Evolutionary conservation across 2,329 filamentous ascomycete species (phyloP).

Genomic region (Aspergillus vadensis): DNA sequence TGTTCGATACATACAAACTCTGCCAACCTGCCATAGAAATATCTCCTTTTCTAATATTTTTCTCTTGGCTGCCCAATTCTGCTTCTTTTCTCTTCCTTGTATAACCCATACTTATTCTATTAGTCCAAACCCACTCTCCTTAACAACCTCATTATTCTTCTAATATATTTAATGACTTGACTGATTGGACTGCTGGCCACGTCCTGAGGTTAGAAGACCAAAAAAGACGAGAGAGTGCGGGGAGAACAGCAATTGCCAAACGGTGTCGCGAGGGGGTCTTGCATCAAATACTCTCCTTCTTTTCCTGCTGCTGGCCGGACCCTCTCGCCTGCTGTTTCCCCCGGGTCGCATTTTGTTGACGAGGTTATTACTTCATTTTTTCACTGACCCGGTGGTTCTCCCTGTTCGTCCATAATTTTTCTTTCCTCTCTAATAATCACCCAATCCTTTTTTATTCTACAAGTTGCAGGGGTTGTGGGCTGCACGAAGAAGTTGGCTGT

Average conservation of each 20-base stretch:
- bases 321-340: not conserved
- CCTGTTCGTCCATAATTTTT: not conserved
- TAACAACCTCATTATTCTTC: not conserved
- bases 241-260: conserved; percentile 8
- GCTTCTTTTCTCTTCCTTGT: not conserved
- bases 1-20: not conserved
- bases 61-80: not conserved
- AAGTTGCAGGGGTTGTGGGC: not conserved
- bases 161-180: not conserved
- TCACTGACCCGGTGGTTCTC: not conserved
- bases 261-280: conserved; percentile 9
- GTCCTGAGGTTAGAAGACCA: not conserved
- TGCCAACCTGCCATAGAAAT: not conserved
- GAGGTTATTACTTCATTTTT: not conserved
- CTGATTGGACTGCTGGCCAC: conserved; percentile 8
- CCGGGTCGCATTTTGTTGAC: not conserved
- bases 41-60: not conserved
- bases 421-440: too few species aligned
- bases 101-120: not conserved
- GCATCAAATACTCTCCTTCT: conserved; percentile 1
- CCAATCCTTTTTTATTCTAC: not conserved
- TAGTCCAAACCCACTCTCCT: not conserved
- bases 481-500: not conserved
- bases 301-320: not conserved
- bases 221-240: conserved; percentile 6